Conservation (phyloP, 768 basidiomycete genomes). For the Mycena olivaceomarginata region DNA sequence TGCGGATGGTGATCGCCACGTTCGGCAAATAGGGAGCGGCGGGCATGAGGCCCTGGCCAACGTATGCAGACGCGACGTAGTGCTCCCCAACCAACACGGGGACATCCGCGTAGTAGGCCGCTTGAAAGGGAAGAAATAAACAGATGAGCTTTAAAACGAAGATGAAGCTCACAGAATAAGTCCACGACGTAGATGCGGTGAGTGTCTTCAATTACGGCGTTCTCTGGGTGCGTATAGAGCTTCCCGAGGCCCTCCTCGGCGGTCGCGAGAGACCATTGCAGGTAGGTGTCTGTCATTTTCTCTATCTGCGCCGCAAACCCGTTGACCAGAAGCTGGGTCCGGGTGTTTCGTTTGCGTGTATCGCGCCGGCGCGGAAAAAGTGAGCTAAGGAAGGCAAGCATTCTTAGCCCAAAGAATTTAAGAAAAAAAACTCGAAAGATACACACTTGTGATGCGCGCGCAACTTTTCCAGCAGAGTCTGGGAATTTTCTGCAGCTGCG, state of each 20-base stretch:
- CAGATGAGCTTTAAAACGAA: neutral
- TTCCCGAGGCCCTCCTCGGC: neutral
- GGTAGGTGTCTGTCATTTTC: neutral
- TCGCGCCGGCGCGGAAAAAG: neutral
- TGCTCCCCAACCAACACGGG: neutral
- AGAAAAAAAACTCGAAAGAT: neutral
- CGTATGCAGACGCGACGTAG: neutral
- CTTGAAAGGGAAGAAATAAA: neutral
- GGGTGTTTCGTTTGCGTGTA: neutral
- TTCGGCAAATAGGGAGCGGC: neutral
- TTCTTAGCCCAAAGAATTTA: neutral
- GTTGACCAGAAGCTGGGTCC: slow-evolving; percentile 2
- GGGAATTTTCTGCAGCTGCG: neutral
- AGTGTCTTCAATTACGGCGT: neutral
- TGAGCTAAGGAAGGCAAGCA: neutral
- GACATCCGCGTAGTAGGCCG: neutral
- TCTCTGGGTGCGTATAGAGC: neutral
- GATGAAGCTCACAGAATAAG: neutral
- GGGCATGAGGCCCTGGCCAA: neutral
- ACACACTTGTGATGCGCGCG: neutral
- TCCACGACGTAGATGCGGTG: neutral
- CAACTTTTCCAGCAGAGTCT: neutral
- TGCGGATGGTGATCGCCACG: neutral
- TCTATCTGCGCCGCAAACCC: slow-evolving; percentile 10
- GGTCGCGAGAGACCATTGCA: neutral